phyloP scores from a whole-genome alignment of 768 basidiomycete genomes.

The Mycena vitilis region DNA sequence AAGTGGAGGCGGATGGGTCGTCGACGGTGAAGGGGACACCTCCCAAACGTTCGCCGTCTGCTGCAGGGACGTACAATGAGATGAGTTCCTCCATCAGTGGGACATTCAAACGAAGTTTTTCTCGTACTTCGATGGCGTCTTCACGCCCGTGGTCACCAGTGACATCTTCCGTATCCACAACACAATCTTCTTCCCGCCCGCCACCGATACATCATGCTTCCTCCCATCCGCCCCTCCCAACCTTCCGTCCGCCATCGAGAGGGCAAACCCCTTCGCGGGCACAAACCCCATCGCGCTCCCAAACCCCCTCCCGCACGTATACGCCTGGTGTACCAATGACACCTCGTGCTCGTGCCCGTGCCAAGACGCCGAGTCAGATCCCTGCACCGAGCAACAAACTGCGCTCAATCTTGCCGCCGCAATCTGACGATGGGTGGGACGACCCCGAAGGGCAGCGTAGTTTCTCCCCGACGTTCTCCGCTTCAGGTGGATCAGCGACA shows the following conservation, averaged over 20 bases:
- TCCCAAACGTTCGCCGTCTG: conserved; percentile 63
- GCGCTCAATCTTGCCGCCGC: conserved; percentile 61
- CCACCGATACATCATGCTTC: conserved; percentile 45
- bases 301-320: conserved; percentile 62
- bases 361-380: conserved; percentile 85
- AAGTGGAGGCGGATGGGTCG: conserved; percentile 65
- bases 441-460: conserved; percentile 58
- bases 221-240: conserved; percentile 52
- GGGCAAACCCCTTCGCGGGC: conserved; percentile 34
- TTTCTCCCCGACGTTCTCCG: conserved; percentile 70
- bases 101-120: conserved; percentile 71
- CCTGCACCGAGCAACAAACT: conserved; percentile 68
- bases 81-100: conserved; percentile 58
- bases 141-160: conserved; percentile 86
- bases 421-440: conserved; percentile 58
- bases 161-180: conserved; percentile 76
- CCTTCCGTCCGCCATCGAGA: conserved; percentile 40
- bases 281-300: conserved; percentile 60
- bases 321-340: conserved; percentile 54
- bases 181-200: conserved; percentile 63
- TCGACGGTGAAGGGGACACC: conserved; percentile 61
- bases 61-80: conserved; percentile 52
- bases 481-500: conserved; percentile 51
- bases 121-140: conserved; percentile 80
- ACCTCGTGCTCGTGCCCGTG: conserved; percentile 77